phyloP scores from a whole-genome alignment of 1,284 basidiomycete species.

The Hymenochaete sp. region DNA sequence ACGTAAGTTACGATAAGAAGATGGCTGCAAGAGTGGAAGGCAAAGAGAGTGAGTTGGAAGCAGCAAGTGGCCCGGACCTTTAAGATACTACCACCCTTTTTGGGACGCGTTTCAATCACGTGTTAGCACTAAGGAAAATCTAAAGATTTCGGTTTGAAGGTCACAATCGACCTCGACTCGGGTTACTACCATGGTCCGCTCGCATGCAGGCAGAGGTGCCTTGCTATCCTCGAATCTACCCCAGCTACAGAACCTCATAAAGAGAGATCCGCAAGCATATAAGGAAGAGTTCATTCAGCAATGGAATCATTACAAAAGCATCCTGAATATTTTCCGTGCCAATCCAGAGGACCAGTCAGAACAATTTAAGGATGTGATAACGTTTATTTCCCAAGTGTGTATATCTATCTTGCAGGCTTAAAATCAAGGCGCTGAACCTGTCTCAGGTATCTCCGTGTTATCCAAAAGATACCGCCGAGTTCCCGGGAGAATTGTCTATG shows the following conservation, averaged over 20 bases:
- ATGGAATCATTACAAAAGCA: constrained; percentile 93
- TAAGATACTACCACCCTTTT: too few relatives aligned
- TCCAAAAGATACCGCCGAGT: constrained; percentile 75
- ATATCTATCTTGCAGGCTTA: constrained; percentile 9
- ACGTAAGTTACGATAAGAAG: not conserved
- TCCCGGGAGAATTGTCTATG: constrained; percentile 69
- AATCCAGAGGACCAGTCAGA: constrained; percentile 73
- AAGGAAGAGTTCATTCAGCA: constrained; percentile 97
- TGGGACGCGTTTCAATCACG: constrained; percentile 5
- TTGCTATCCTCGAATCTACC: constrained; percentile 65
- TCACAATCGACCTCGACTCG: not conserved
- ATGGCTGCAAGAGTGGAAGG: not conserved
- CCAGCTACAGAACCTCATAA: constrained; percentile 93
- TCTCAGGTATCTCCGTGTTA: constrained; percentile 80
- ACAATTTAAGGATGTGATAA: constrained; percentile 78
- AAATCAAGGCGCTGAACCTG: not conserved
- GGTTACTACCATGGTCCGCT: constrained; percentile 11
- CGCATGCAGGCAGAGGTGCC: constrained; percentile 35
- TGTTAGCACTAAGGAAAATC: too few relatives aligned
- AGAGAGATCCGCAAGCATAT: constrained; percentile 86
- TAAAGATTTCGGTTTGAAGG: too few relatives aligned
- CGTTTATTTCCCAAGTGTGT: constrained; percentile 75
- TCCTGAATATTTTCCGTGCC: constrained; percentile 76
- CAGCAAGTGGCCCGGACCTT: too few relatives aligned
- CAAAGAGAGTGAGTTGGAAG: not conserved